phyloP scores from a whole-genome alignment of 148 eudicot species.

The Selenicereus undatus region DNA sequence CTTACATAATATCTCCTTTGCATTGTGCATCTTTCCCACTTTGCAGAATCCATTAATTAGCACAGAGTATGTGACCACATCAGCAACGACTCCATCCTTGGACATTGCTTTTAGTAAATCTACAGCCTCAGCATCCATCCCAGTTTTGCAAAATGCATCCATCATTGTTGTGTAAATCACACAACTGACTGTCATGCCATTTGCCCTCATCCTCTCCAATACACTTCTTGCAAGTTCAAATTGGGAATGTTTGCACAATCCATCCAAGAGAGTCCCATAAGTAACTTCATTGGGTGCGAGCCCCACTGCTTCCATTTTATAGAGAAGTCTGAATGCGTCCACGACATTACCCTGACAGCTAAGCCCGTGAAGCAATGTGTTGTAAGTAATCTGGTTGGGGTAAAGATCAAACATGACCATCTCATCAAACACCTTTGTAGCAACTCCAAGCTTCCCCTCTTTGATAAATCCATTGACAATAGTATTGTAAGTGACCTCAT shows the following conservation, averaged over 20 bases:
- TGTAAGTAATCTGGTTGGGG: conserved; percentile 62
- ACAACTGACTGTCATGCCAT: conserved; percentile 32
- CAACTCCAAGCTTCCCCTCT: conserved; percentile 69
- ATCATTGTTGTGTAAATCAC: conserved; percentile 59
- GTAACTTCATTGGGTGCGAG: conserved; percentile 57
- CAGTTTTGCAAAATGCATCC: conserved; percentile 59
- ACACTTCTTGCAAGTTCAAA: conserved; percentile 56
- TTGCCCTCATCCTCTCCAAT: conserved; percentile 48
- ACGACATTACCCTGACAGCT: conserved; percentile 50
- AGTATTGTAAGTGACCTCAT: conserved; percentile 71
- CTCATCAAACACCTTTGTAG: conserved; percentile 55
- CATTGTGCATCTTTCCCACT: conserved; percentile 42
- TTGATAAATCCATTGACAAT: conserved; percentile 71
- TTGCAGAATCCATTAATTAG: conserved; percentile 69
- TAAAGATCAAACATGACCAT: conserved; percentile 47
- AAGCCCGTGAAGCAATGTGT: conserved; percentile 70
- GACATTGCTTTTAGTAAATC: conserved; percentile 50
- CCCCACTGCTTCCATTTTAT: conserved; percentile 55
- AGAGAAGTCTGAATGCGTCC: conserved; percentile 53
- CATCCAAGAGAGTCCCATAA: conserved; percentile 70
- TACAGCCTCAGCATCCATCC: conserved; percentile 50
- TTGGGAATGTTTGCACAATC: conserved; percentile 58
- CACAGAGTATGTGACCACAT: conserved; percentile 67
- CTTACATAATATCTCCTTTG: conserved; percentile 65
- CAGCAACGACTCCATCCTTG: conserved; percentile 47